Base-by-base conservation (phyloP, 1,139 yeast species). In the Debaryomyces subglobosus region DNA sequence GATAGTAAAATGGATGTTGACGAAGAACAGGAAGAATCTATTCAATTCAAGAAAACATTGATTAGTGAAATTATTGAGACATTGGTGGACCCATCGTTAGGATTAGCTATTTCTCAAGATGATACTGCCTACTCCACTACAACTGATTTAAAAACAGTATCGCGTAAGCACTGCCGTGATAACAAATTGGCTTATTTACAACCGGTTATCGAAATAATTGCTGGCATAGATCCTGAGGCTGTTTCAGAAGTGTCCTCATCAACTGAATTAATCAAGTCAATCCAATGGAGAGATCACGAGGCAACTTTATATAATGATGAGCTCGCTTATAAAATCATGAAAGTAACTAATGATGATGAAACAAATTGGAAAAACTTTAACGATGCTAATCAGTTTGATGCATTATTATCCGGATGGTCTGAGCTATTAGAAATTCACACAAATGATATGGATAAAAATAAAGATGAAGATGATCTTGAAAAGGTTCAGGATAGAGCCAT, bases 401-500 rank as follows among this genome's bases (percentile, higher is more conserved):
- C 48, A 6, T 57, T 73, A 34, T 64, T 69, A 32, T 58, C 70
- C 20, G 69, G 65, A 33, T 76, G 81, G 81, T 53, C 64, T 12
- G 67, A 67, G 41, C 60, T 71, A 25, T 70, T 72, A 50, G 77
- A 73, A 39, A 56, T 76, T 42, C 90, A 86, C 53, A 72, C 72
- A 44, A 68, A 66, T 18, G 82, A 78, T 53, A 75, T 82, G 55
- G 75, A 72, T 34, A 71, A 67, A 49, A 67, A 67, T 51, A 65
- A 62, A 40, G 79, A 77, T 49, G 79, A 71, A 27, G 80, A 76
- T 51, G 80, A 76, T 51, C 69, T 69, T 40, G 82, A 79, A 44
- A 81, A 78, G 51, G 79, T 77, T 27, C 96, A 90, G 68, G 82
- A 87, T 57, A 80, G 86, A 53, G 90, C 91, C 60, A 84, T 92